Percentiles rank a stretch among this genome's conserved stretches.
Evolutionary conservation across 1,284 basidiomycete genomes (phyloP).

Genomic region (Microbotryum saponariae): DNA sequence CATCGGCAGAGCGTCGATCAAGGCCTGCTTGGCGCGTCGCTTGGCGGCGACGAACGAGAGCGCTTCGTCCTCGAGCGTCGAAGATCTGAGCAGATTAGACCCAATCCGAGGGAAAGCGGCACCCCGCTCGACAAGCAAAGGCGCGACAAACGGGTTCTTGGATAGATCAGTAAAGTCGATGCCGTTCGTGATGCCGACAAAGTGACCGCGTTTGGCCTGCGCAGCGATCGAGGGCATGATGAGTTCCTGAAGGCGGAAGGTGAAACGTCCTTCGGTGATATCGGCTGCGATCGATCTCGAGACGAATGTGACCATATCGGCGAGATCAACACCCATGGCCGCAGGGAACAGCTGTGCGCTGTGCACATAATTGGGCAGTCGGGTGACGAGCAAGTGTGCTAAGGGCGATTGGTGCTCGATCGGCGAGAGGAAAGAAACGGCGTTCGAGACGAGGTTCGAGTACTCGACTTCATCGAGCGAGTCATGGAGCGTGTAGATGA

Average conservation of each 20-base stretch:
- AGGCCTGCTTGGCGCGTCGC: slow-evolving; percentile 7
- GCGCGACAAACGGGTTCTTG: slow-evolving; percentile 15
- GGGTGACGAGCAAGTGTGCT: too few species aligned
- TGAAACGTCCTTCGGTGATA: slow-evolving; percentile 17
- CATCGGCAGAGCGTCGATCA: slow-evolving; percentile 11
- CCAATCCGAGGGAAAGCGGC: slow-evolving; percentile 17
- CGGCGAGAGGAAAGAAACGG: slow-evolving; percentile 3
- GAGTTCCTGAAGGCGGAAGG: slow-evolving; percentile 24
- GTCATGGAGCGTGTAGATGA: slow-evolving; percentile 28
- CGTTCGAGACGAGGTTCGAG: slow-evolving; percentile 21
- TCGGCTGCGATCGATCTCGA: slow-evolving; percentile 22
- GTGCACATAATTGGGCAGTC: slow-evolving; percentile 7
- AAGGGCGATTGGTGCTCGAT: slow-evolving; percentile 2
- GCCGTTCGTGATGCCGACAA: slow-evolving; percentile 26
- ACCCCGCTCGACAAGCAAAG: slow-evolving; percentile 1
- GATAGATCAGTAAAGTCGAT: slow-evolving; percentile 21
- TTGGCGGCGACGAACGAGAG: slow-evolving; percentile 13
- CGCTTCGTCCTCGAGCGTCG: neutral
- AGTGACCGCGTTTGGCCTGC: slow-evolving; percentile 1
- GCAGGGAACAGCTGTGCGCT: slow-evolving; percentile 21
- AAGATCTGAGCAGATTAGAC: neutral
- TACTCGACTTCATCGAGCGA: slow-evolving; percentile 28
- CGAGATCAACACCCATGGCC: slow-evolving; percentile 20
- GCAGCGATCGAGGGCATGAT: slow-evolving; percentile 23
- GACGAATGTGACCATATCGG: slow-evolving; percentile 24